Conservation (phyloP, 306 rosid species). For the Lotus japonicus region DNA sequence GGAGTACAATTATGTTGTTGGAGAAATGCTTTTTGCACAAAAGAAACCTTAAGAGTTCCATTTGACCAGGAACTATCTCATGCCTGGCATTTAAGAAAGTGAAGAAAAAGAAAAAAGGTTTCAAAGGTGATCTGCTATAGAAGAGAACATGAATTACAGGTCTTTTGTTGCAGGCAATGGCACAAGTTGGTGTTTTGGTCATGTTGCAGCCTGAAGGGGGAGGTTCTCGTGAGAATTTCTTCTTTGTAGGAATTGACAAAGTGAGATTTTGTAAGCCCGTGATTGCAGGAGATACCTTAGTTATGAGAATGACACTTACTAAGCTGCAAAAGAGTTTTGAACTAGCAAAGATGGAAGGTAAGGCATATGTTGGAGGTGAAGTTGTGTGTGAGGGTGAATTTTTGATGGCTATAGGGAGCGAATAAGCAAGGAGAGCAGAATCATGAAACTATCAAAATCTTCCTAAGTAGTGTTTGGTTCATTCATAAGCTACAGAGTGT, state of each 20-base stretch:
- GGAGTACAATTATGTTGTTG: no score
- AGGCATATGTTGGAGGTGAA: conserved; percentile 90
- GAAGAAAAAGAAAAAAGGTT: not conserved
- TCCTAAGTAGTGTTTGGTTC: no score
- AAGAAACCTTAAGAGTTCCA: not conserved
- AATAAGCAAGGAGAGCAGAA: conserved; percentile 19
- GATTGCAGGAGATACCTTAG: conserved; percentile 87
- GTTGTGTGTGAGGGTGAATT: conserved; percentile 91
- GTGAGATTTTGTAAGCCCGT: conserved; percentile 87
- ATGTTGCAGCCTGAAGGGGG: conserved; percentile 94
- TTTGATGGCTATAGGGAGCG: conserved; percentile 65
- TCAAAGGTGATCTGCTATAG: not conserved
- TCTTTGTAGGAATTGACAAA: conserved; percentile 92
- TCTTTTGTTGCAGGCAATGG: conserved; percentile 69
- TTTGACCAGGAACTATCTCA: not conserved
- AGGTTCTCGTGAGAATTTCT: conserved; percentile 75
- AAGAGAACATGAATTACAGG: not conserved
- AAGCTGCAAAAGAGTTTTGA: conserved; percentile 89
- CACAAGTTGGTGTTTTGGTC: conserved; percentile 89
- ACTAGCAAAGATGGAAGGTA: conserved; percentile 91
- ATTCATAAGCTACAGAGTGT: no score
- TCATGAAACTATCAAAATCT: no score
- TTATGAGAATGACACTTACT: conserved; percentile 82
- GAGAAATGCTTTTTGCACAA: not conserved
- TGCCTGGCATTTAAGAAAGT: not conserved